Base-by-base conservation (phyloP, 1,139 yeast species). In the Yamadazyma blattariae region DNA sequence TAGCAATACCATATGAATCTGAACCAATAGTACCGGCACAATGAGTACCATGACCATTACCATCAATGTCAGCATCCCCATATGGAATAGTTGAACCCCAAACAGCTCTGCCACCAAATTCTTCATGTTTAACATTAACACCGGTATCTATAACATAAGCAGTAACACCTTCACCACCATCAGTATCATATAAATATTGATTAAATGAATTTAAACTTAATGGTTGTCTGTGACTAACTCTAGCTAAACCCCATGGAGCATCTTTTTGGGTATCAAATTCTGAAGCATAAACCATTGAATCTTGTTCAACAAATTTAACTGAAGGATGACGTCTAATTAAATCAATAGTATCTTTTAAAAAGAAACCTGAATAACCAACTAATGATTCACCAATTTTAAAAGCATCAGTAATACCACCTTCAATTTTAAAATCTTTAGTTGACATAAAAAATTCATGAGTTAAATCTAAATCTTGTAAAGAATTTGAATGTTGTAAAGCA, bases 401-500 rank as follows among this genome's bases (percentile, higher is more conserved):
- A 36, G 56, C 54, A 52, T 82, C 86, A 41, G 46, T 36, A 25
- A 88, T 69, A 46, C 96, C 96, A 47, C 85, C 72, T 31, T 56
- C 55, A 37, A 56, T 40, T 36, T 57, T 44, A 30, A 57, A 40
- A 27, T 57, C 63, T 23, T 56, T 45, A 32, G 69, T 56, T 19
- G 71, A 51, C 24, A 63, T 52, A 27, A 44, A 39, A 37, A 41
- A 72, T 57, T 55, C 71, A 62, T 27, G 74, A 44, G 50, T 64
- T 13, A 36, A 57, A 51, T 28, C 34, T 25, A 41, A 30, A 11
- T 26, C 31, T 13, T 49, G 48, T 44, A 64, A 46, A 38, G 57
- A 41, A 50, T 58, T 59, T 32, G 54, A 51, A 55, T 79, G 82
- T 39, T 65, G 58, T 39, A 67, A 66, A 39, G 70, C 62, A 42